Base-by-base conservation (phyloP, 2,329 filamentous ascomycete species). In the Hirsutella rhossiliensis region DNA sequence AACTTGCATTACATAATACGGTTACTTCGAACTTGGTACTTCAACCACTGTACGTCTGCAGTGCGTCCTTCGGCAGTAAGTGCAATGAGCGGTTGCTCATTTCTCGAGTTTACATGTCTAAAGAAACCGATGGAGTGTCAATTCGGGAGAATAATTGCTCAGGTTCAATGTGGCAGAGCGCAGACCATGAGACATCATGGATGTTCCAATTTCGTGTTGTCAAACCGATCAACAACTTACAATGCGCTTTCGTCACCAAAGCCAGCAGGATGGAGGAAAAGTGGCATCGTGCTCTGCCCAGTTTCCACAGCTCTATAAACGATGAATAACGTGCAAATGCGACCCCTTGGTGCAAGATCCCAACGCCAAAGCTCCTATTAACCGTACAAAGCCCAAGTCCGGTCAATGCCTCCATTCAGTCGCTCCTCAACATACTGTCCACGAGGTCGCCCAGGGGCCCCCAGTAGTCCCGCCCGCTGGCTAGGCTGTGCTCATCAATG, bases 391-490 rank as follows among this genome's bases (percentile, higher is more conserved):
- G 23, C 28, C 30, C 15, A 36, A n/a, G 9, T 30, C 12, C 6
- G 15, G 13, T 8, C 38, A 12, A 9, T 27, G 23, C 23, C 19
- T 43, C 5, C 28, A 6, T 48, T 73, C 56, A 94, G 62, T 97
- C 92, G 59, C 88, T 96, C 66, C 82, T 82, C 68, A 97, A 66
- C 89, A 98, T 98, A 63, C 87, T 97, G 62, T 98, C 92, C 42
- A 98, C 92, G 52, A 98, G 69, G 64, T 98, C 92, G 11, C 90
- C 90, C 46, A 98, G 64, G 12, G 92, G 92, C 1, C 92, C 92
- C 84, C 90, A 98, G 69, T 90, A 98, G 64, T 98, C 92, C 66
- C 94, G 89, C 42, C 90, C 92, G 58, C 81, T 94, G 27, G 88
- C 88, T 54, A 98, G 68, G 53, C 79, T 81, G 66, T 97, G 92